Evolutionary conservation across 192 early-diverging fungal genomes (phyloP).

Genomic region (Backusella westeae): DNA sequence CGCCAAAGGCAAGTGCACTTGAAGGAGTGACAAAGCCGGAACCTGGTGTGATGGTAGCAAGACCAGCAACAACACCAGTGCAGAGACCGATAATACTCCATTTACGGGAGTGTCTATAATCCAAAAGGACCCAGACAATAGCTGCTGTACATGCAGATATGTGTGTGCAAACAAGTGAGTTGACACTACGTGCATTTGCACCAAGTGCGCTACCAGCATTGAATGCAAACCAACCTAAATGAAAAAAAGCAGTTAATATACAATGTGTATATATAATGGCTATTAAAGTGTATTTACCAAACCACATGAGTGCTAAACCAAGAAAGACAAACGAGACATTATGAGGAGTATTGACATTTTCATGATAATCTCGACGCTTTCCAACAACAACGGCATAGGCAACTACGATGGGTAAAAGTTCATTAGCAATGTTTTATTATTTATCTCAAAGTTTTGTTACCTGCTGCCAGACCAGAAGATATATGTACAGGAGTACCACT

Average conservation of each 20-base stretch:
- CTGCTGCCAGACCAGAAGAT: slow-evolving; percentile 72
- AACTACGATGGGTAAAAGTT: slow-evolving; percentile 31
- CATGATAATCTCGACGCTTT: slow-evolving; percentile 68
- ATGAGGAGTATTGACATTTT: slow-evolving; percentile 74
- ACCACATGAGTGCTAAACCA: slow-evolving; percentile 82
- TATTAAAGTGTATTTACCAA: slow-evolving; percentile 62
- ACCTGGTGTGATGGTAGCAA: slow-evolving; percentile 88
- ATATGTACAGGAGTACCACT: slow-evolving; percentile 83
- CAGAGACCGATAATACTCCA: slow-evolving; percentile 84
- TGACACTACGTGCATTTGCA: slow-evolving; percentile 69
- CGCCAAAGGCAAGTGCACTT: slow-evolving; percentile 75
- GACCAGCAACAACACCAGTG: slow-evolving; percentile 86
- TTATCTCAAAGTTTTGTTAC: background rate
- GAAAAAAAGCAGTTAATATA: background rate
- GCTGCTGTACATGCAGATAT: slow-evolving; percentile 69
- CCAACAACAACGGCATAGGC: slow-evolving; percentile 83
- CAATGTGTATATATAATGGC: slow-evolving; percentile 24
- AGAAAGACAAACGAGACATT: slow-evolving; percentile 83
- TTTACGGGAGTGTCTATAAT: slow-evolving; percentile 70
- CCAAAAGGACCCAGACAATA: slow-evolving; percentile 72
- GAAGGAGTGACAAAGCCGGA: slow-evolving; percentile 75
- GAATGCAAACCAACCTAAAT: slow-evolving; percentile 82
- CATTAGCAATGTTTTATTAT: background rate
- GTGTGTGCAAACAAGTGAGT: slow-evolving; percentile 75
- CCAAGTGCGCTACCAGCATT: slow-evolving; percentile 78